Percentiles rank a stretch among this genome's conserved stretches.
These are phyloP conservation scores for Sarcocystis neurona DNA, from an alignment of 169 alveolate genomes.

Conservation along the genomic window DNA sequence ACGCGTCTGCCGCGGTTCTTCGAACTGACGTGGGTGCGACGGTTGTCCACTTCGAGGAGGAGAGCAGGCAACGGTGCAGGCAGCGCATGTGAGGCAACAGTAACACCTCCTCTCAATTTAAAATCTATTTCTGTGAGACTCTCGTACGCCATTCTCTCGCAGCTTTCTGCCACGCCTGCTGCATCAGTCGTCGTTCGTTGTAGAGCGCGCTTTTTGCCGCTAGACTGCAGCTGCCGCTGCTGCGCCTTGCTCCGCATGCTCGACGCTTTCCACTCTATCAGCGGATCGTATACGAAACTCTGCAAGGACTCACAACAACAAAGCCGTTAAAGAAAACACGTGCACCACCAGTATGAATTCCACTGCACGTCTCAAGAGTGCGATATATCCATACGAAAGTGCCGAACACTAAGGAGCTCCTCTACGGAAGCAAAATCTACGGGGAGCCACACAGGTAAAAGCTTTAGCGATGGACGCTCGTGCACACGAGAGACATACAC, in stretches of 20 bases:
- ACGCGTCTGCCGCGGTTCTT: not conserved
- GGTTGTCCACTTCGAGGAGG: not conserved
- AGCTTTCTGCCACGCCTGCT: not conserved
- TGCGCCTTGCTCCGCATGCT: conserved; percentile 25
- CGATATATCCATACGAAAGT: no score
- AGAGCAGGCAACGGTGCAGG: not conserved
- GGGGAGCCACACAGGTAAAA: no score
- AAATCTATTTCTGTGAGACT: conserved; percentile 21
- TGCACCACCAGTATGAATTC: no score
- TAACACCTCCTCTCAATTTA: conserved; percentile 30
- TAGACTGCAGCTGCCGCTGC: conserved; percentile 45
- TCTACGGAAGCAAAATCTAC: no score
- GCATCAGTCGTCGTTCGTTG: not conserved
- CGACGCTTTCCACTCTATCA: conserved; percentile 85
- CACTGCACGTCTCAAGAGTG: no score
- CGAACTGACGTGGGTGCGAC: not conserved
- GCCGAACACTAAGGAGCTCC: no score
- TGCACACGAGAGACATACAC: no score
- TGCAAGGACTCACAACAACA: not conserved
- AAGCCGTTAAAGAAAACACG: no score
- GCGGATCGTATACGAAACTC: conserved; percentile 93
- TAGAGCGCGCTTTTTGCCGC: not conserved
- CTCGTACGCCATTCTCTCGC: conserved; percentile 44
- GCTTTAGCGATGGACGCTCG: no score
- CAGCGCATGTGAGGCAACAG: conserved; percentile 1